Conservation (phyloP, 768 basidiomycete genomes). For the Hygrophorus russula region DNA sequence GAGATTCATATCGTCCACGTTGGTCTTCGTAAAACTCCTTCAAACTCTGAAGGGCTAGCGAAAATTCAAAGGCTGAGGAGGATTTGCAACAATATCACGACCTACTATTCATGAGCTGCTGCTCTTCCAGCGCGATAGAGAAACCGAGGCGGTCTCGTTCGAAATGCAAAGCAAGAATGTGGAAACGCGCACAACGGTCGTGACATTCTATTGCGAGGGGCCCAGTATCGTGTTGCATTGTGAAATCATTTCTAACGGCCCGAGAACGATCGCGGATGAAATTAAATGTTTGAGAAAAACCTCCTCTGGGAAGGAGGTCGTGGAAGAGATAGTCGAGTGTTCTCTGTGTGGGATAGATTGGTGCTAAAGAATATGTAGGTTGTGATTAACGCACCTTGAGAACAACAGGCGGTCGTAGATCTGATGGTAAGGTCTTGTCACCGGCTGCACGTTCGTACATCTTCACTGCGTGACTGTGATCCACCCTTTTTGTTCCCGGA, state of each 20-base stretch:
- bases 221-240: slow-evolving; percentile 79
- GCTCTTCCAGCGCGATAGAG: slow-evolving; percentile 65
- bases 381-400: slow-evolving; percentile 46
- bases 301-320: slow-evolving; percentile 56
- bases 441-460: slow-evolving; percentile 93
- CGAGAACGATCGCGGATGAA: slow-evolving; percentile 93
- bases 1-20: slow-evolving; percentile 50
- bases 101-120: slow-evolving; percentile 88
- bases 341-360: slow-evolving; percentile 28
- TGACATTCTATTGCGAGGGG: slow-evolving; percentile 77
- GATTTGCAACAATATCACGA: slow-evolving; percentile 5
- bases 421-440: slow-evolving; percentile 84
- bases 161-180: slow-evolving; percentile 73
- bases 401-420: slow-evolving; percentile 78
- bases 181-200: slow-evolving; percentile 89
- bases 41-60: slow-evolving; percentile 75
- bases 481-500: slow-evolving; percentile 74
- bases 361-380: slow-evolving; percentile 4
- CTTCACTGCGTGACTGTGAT: slow-evolving; percentile 84
- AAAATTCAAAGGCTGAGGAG: slow-evolving; percentile 1
- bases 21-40: slow-evolving; percentile 92
- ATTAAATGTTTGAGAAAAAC: slow-evolving; percentile 58
- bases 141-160: slow-evolving; percentile 48
- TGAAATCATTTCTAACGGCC: slow-evolving; percentile 86
- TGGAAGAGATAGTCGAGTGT: slow-evolving; percentile 93